These are phyloP conservation scores for Paramecium sonneborni DNA, from an alignment of 73 alveolate genomes.

Conservation along the genomic window DNA sequence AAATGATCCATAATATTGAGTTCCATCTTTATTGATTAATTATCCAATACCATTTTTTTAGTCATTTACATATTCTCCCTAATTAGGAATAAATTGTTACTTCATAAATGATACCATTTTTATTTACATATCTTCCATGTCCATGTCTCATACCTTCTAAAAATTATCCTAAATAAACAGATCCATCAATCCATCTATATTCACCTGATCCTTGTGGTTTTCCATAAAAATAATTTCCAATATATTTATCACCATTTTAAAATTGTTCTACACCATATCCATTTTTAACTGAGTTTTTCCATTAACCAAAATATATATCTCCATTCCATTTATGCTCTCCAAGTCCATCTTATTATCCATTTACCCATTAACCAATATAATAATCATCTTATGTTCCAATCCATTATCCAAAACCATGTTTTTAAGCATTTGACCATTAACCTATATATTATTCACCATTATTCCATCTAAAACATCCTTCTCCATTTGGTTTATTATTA, in stretches of 20 bases:
- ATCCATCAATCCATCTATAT: slow-evolving; percentile 80
- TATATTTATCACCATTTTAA: slow-evolving; percentile 74
- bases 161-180: slow-evolving; percentile 69
- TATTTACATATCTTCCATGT: slow-evolving; percentile 67
- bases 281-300: slow-evolving; percentile 73
- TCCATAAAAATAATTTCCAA: slow-evolving; percentile 75
- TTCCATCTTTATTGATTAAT: background rate
- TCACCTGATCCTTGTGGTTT: slow-evolving; percentile 78
- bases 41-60: background rate
- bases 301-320: slow-evolving; percentile 76
- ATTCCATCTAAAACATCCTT: slow-evolving; percentile 41
- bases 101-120: background rate
- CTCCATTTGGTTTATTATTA: slow-evolving; percentile 40
- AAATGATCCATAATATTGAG: background rate
- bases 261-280: slow-evolving; percentile 81
- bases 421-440: slow-evolving; percentile 29
- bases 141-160: slow-evolving; percentile 77
- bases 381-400: background rate
- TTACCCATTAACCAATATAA: slow-evolving; percentile 59
- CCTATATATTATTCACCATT: slow-evolving; percentile 61
- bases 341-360: slow-evolving; percentile 40
- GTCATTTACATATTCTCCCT: slow-evolving; percentile 19
- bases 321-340: slow-evolving; percentile 62
- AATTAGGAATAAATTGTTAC: background rate
- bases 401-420: slow-evolving; percentile 64